Conservation (phyloP, 768 basidiomycete genomes). For the Ramaria rubella region DNA sequence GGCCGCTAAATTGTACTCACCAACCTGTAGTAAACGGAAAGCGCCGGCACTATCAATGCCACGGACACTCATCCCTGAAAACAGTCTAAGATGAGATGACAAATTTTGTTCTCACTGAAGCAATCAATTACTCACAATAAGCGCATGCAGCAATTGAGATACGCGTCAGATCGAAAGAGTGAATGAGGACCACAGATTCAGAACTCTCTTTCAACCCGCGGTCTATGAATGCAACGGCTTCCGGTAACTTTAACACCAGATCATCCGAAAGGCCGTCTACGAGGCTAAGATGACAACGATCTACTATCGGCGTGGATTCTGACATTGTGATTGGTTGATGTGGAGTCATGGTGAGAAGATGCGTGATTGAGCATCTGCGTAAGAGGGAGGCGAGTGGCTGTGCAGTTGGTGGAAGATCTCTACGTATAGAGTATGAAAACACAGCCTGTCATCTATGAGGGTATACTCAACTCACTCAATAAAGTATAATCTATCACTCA, state of each 20-base stretch:
- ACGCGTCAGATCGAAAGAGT: slow-evolving; percentile 9
- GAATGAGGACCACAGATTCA: slow-evolving; percentile 3
- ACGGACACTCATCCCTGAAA: slow-evolving; percentile 3
- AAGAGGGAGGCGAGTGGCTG: slow-evolving; percentile 2
- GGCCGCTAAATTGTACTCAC: too few species aligned
- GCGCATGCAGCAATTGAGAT: slow-evolving; percentile 4
- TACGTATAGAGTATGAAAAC: not conserved
- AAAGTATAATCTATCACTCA: slow-evolving; percentile 5
- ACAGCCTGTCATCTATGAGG: not conserved
- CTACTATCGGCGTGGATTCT: slow-evolving; percentile 1
- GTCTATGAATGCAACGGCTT: slow-evolving; percentile 8
- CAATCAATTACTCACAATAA: slow-evolving; percentile 3
- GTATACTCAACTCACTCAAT: not conserved
- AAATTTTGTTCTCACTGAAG: not conserved
- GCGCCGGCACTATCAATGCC: not conserved
- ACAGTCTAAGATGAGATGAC: not conserved
- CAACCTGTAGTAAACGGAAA: slow-evolving; percentile 9
- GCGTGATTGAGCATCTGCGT: not conserved
- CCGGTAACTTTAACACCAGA: slow-evolving; percentile 2
- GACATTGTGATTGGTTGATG: slow-evolving; percentile 8
- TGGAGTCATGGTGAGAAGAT: slow-evolving; percentile 5
- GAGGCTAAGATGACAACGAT: slow-evolving; percentile 7
- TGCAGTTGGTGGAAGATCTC: slow-evolving; percentile 6
- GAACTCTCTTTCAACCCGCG: not conserved
- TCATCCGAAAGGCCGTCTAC: slow-evolving; percentile 8